Evolutionary conservation across 192 early-diverging fungal genomes (phyloP).

Genomic region (Gonapodya prolifera): DNA sequence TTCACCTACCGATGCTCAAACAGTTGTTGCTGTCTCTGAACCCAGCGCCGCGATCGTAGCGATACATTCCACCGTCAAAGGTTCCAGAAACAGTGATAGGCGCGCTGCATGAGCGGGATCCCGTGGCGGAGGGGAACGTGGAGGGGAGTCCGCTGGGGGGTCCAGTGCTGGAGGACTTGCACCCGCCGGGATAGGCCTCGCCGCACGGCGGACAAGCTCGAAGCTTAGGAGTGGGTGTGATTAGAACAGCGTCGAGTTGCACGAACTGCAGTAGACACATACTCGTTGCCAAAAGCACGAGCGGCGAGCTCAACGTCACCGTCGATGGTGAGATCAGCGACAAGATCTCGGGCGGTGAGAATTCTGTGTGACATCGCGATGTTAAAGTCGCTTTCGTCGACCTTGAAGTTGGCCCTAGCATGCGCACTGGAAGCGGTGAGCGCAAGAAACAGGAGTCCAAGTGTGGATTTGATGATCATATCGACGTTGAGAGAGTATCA

Average conservation of each 20-base stretch:
- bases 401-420: neutral
- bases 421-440: neutral
- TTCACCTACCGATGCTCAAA: neutral
- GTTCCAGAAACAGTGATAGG: neutral
- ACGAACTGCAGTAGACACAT: too few relatives aligned
- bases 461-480: neutral
- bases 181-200: neutral
- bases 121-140: neutral
- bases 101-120: neutral
- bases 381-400: neutral
- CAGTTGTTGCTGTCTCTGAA: neutral
- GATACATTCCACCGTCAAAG: neutral
- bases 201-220: neutral
- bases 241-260: too few relatives aligned
- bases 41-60: neutral
- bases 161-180: neutral
- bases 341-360: neutral
- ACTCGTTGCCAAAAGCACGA: too few relatives aligned
- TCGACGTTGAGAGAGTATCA: too few relatives aligned
- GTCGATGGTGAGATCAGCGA: neutral
- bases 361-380: too few relatives aligned
- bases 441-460: neutral
- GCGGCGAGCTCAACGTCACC: neutral
- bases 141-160: neutral
- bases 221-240: too few relatives aligned